Conservation (phyloP, 225 moss, liverwort and hornwort species). For the Rhytidiadelphus loreus region DNA sequence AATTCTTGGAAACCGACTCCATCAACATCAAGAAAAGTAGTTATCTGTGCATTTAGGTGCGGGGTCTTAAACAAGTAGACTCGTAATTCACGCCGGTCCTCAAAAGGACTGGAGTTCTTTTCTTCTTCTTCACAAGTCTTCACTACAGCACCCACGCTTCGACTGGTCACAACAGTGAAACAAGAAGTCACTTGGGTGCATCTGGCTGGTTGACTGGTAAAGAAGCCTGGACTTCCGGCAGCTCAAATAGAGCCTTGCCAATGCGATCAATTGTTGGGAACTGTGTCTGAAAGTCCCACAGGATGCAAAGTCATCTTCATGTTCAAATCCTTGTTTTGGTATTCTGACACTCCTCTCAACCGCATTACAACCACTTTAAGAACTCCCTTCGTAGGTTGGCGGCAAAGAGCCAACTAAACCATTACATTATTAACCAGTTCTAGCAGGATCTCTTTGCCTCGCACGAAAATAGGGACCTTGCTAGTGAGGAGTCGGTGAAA, state of each 20-base stretch:
- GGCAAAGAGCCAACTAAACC: background rate
- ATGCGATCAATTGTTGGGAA: constrained; percentile 48
- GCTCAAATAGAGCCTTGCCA: constrained; percentile 26
- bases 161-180: background rate
- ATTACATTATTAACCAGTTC: background rate
- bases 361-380: background rate
- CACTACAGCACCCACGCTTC: background rate
- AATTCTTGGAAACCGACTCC: background rate
- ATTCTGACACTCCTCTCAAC: background rate
- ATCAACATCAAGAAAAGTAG: background rate
- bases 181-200: constrained; percentile 20
- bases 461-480: background rate
- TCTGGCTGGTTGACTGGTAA: constrained; percentile 52
- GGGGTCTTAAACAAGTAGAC: background rate
- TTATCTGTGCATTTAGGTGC: background rate
- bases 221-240: constrained; percentile 41
- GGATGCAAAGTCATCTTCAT: background rate
- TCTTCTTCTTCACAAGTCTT: background rate
- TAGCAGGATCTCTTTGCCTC: background rate
- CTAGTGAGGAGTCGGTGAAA: background rate
- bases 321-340: background rate
- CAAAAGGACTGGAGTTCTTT: background rate
- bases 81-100: background rate
- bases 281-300: constrained; percentile 18
- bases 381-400: background rate